Evolutionary conservation across 2,329 filamentous ascomycete genomes (phyloP).

Genomic region (Ascosphaera apis): DNA sequence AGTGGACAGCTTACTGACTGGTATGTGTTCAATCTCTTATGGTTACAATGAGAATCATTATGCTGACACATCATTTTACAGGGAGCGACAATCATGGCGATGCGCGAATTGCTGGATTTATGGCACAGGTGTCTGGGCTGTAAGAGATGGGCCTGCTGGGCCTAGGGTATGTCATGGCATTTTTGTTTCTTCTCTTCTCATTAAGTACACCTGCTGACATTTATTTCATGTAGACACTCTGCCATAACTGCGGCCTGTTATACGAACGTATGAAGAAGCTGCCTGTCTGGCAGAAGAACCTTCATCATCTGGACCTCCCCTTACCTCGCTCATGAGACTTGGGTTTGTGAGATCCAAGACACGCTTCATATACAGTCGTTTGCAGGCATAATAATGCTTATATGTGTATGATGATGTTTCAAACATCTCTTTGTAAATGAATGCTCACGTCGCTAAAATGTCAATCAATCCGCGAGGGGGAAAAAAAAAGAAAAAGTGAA

Average conservation of each 20-base stretch:
- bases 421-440: no score
- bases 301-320: constrained; percentile 31
- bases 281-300: constrained; percentile 50
- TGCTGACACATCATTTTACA: constrained; percentile 10
- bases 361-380: no score
- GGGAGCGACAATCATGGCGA: constrained; percentile 63
- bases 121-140: constrained; percentile 83
- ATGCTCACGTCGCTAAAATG: no score
- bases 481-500: no score
- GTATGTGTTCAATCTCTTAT: constrained; percentile 9
- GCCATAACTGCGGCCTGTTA: constrained; percentile 75
- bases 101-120: constrained; percentile 73
- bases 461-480: no score
- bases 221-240: constrained; percentile 40
- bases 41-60: constrained; percentile 2
- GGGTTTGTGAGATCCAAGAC: no score
- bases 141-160: constrained; percentile 71
- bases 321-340: no score
- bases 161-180: constrained; percentile 40
- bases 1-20: constrained; percentile 43
- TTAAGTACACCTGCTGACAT: constrained; percentile 6
- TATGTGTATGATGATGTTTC: no score
- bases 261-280: constrained; percentile 73
- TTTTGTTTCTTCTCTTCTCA: constrained; percentile 2
- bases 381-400: no score